These are phyloP conservation scores for Monilinia aucupariae DNA, from an alignment of 2,329 filamentous ascomycete species.

Conservation along the genomic window DNA sequence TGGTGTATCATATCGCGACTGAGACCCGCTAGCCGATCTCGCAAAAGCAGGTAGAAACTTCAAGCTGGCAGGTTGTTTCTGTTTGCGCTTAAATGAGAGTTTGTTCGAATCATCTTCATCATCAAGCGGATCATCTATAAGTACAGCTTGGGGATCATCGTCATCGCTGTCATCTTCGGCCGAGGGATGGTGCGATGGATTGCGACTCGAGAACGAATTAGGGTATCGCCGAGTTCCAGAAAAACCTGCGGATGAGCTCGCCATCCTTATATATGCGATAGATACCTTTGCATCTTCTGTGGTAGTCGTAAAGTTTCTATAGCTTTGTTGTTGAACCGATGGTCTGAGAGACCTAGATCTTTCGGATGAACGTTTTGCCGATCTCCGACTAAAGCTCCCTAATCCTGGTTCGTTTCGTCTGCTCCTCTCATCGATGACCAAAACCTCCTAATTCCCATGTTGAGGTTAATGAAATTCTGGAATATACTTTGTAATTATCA, in stretches of 20 bases:
- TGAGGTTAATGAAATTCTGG: neutral
- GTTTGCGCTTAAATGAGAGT: slow-evolving; percentile 68
- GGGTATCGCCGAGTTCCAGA: slow-evolving; percentile 22
- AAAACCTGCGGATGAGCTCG: slow-evolving; percentile 31
- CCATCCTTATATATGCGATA: slow-evolving; percentile 31
- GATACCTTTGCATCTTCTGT: slow-evolving; percentile 18
- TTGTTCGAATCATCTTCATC: slow-evolving; percentile 42
- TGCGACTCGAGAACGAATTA: slow-evolving; percentile 29
- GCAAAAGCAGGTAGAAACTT: slow-evolving; percentile 31
- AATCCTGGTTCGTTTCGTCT: neutral
- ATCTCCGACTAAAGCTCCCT: neutral
- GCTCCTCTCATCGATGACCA: neutral
- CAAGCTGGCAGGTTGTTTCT: slow-evolving; percentile 38
- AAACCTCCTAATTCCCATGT: neutral
- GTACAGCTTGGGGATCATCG: slow-evolving; percentile 37
- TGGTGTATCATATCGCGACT: slow-evolving; percentile 25
- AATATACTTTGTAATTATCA: neutral
- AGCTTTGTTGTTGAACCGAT: slow-evolving; percentile 1
- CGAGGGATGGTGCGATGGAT: slow-evolving; percentile 23
- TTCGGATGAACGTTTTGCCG: slow-evolving; percentile 8
- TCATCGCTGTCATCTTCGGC: slow-evolving; percentile 41
- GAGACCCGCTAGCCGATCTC: slow-evolving; percentile 20
- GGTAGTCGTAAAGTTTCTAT: neutral
- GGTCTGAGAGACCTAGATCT: slow-evolving; percentile 7
- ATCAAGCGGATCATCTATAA: slow-evolving; percentile 53